Evolutionary conservation across 2,329 filamentous ascomycete genomes (phyloP).

Genomic region (Alternaria triticina): DNA sequence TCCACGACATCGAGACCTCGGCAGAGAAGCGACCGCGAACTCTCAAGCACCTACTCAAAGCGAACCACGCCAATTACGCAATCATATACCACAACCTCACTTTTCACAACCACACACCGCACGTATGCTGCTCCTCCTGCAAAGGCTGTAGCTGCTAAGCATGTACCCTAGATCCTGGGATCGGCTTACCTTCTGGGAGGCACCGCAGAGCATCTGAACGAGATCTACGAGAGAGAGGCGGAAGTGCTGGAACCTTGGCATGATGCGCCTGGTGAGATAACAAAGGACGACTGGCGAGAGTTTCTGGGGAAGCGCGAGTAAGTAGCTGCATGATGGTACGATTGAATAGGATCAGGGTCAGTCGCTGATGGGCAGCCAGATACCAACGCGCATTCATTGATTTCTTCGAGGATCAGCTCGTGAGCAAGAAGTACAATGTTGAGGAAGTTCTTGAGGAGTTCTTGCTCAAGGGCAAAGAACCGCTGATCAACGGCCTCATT

Average conservation of each 20-base stretch:
- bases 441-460: slow-evolving; percentile 77
- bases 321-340: slow-evolving; percentile 22
- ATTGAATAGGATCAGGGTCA: not conserved
- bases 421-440: slow-evolving; percentile 81
- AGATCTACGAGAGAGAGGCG: slow-evolving; percentile 79
- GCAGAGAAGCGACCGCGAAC: slow-evolving; percentile 80
- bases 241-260: slow-evolving; percentile 78
- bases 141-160: slow-evolving; percentile 38
- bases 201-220: slow-evolving; percentile 72
- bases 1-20: slow-evolving; percentile 80
- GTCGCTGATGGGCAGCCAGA: slow-evolving; percentile 42
- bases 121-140: slow-evolving; percentile 57
- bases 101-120: slow-evolving; percentile 84
- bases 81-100: slow-evolving; percentile 77
- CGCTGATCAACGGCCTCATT: slow-evolving; percentile 80
- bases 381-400: slow-evolving; percentile 93
- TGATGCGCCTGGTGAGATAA: slow-evolving; percentile 84
- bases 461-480: slow-evolving; percentile 74
- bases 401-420: slow-evolving; percentile 93
- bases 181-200: slow-evolving; percentile 88
- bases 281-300: slow-evolving; percentile 83
- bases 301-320: slow-evolving; percentile 76
- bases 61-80: slow-evolving; percentile 89
- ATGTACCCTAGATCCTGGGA: slow-evolving; percentile 66
- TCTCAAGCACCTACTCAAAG: slow-evolving; percentile 86